Conservation (phyloP, 805 yeast genomes). For the Starmerella davenportii region DNA sequence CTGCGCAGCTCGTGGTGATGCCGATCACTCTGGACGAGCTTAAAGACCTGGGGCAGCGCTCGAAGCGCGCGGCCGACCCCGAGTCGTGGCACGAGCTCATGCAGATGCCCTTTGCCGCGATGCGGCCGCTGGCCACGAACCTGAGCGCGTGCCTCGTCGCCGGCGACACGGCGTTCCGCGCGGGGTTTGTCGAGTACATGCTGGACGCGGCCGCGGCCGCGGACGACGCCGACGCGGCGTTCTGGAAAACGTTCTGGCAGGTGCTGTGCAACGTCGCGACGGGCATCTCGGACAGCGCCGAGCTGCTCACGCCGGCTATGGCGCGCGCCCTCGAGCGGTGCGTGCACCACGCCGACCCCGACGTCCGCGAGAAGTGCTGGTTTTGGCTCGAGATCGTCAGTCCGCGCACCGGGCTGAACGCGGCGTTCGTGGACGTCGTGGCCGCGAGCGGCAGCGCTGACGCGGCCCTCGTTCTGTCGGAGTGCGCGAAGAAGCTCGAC, state of each 20-base stretch:
- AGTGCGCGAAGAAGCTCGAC: background rate
- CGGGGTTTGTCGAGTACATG: background rate
- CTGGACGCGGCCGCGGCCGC: no score
- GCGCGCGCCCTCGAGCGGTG: background rate
- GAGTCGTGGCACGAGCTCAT: background rate
- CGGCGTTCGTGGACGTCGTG: background rate
- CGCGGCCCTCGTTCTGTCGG: background rate
- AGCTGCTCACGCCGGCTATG: background rate
- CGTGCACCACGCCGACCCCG: background rate
- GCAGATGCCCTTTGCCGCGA: background rate
- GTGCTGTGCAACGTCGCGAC: conserved; percentile 5
- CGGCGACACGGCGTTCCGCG: background rate
- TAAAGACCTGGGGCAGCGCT: background rate
- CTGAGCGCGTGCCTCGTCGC: background rate
- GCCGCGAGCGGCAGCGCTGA: background rate
- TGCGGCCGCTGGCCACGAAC: background rate
- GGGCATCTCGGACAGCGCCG: background rate
- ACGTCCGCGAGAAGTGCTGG: background rate
- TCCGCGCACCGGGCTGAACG: background rate
- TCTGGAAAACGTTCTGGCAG: conserved; percentile 5
- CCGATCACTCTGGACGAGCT: no score
- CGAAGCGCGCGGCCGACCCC: background rate
- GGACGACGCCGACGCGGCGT: no score
- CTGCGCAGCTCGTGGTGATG: no score
- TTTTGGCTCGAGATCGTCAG: background rate